phyloP scores from a whole-genome alignment of 2,329 filamentous ascomycete species.

The Aaosphaeria pasadenensis region DNA sequence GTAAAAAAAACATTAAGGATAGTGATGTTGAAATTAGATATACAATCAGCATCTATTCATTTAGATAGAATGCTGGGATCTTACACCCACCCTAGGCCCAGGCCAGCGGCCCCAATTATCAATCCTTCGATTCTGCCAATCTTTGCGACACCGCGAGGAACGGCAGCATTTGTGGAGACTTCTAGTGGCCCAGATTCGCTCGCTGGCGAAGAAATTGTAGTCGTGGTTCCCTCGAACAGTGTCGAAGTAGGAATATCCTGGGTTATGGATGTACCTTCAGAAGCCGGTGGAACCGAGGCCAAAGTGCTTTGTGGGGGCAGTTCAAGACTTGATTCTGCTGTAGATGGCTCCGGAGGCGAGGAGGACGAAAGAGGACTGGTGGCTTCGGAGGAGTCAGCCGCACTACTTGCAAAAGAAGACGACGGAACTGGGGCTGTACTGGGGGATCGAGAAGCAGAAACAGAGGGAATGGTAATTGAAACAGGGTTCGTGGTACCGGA shows the following conservation, averaged over 20 bases:
- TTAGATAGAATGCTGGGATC: no score
- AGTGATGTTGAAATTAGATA: no score
- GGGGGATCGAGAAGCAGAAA: slow-evolving; percentile 7
- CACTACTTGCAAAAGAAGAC: slow-evolving; percentile 1
- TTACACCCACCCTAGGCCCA: slow-evolving; percentile 22
- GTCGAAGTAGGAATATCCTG: slow-evolving; percentile 3
- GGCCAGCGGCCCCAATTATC: slow-evolving; percentile 20
- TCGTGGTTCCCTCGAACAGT: slow-evolving; percentile 1
- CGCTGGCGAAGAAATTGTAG: background rate
- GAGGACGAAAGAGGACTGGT: background rate
- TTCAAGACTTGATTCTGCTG: slow-evolving; percentile 21
- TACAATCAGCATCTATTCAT: no score
- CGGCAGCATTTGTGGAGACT: slow-evolving; percentile 15
- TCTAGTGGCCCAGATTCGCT: background rate
- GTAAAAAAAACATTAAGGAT: no score
- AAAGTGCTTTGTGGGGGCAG: slow-evolving; percentile 3
- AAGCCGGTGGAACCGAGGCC: slow-evolving; percentile 1
- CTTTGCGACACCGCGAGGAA: slow-evolving; percentile 9
- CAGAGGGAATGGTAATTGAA: slow-evolving; percentile 5
- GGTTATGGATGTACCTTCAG: background rate
- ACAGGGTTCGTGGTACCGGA: no score
- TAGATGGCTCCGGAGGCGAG: slow-evolving; percentile 14
- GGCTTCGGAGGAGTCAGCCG: background rate
- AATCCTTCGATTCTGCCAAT: slow-evolving; percentile 15
- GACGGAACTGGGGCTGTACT: slow-evolving; percentile 9